A percentile compares a stretch with the other conserved stretches of the same genome.
Evolutionary conservation across 2,329 filamentous ascomycete genomes (phyloP).

Genomic region (Ascosphaera apis): DNA sequence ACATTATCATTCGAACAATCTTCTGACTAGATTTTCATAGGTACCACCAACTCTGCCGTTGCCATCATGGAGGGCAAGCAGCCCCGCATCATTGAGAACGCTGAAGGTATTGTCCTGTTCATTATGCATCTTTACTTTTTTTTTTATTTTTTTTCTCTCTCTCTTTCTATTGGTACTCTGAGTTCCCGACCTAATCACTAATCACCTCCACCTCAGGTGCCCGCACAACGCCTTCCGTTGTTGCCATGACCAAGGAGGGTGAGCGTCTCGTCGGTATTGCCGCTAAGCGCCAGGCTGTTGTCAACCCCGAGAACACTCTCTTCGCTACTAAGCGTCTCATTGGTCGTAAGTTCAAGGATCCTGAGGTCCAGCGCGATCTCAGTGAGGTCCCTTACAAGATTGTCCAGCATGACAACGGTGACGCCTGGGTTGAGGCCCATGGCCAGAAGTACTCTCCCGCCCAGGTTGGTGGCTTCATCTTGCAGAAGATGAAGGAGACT

Average conservation of each 20-base stretch:
- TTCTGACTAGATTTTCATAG: too few species aligned
- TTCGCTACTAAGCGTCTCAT: slow-evolving; percentile 98
- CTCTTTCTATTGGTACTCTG: background rate
- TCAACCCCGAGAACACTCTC: slow-evolving; percentile 95
- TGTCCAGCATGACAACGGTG: slow-evolving; percentile 85
- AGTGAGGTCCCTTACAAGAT: slow-evolving; percentile 99
- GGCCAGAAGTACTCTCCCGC: slow-evolving; percentile 93
- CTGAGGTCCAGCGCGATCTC: slow-evolving; percentile 87
- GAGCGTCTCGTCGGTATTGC: slow-evolving; percentile 93
- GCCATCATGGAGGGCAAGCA: slow-evolving; percentile 94
- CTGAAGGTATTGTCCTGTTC: slow-evolving; percentile 43
- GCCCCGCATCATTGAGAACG: slow-evolving; percentile 92
- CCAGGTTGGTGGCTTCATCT: slow-evolving; percentile 90
- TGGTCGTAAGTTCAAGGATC: slow-evolving; percentile 85
- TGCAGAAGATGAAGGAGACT: slow-evolving; percentile 99
- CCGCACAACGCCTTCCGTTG: slow-evolving; percentile 78
- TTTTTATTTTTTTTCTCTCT: slow-evolving; percentile 1
- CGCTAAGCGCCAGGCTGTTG: slow-evolving; percentile 91
- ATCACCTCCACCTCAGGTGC: slow-evolving; percentile 33
- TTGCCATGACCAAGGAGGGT: slow-evolving; percentile 85
- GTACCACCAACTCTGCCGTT: slow-evolving; percentile 92
- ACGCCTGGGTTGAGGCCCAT: slow-evolving; percentile 85
- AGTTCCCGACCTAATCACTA: slow-evolving; percentile 2
- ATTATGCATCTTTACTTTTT: slow-evolving; percentile 1
- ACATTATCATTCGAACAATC: too few species aligned